Conservation (phyloP, 169 alveolate genomes). For the Plasmodium relictum region DNA sequence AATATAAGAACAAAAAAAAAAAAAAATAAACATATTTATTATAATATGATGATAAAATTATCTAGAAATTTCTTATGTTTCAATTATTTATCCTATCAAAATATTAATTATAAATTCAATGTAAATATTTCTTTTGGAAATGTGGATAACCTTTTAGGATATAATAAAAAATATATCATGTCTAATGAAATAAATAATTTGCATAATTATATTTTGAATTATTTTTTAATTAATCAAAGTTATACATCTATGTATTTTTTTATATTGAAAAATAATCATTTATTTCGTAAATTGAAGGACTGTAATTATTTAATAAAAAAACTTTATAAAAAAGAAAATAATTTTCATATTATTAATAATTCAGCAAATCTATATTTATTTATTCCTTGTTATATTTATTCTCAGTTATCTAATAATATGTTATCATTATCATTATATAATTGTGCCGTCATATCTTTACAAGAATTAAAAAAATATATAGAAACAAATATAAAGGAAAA, state of each 20-base stretch:
- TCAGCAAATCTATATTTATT: not conserved
- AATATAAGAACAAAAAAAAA: not conserved
- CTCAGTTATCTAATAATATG: slow-evolving; percentile 35
- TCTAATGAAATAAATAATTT: slow-evolving; percentile 25
- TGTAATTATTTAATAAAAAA: slow-evolving; percentile 45
- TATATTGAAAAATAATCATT: slow-evolving; percentile 11
- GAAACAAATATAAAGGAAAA: not conserved
- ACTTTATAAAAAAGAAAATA: slow-evolving; percentile 13
- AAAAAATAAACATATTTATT: slow-evolving; percentile 1
- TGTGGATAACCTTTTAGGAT: slow-evolving; percentile 4
- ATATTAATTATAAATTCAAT: slow-evolving; percentile 1
- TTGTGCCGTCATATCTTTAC: slow-evolving; percentile 11
- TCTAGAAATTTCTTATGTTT: slow-evolving; percentile 58
- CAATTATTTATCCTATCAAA: slow-evolving; percentile 31
- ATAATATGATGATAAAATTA: slow-evolving; percentile 40
- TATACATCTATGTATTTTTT: slow-evolving; percentile 49
- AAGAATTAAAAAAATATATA: slow-evolving; percentile 5
- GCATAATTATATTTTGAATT: slow-evolving; percentile 37
- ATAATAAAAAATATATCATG: slow-evolving; percentile 27
- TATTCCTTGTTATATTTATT: slow-evolving; percentile 27
- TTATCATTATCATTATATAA: slow-evolving; percentile 47
- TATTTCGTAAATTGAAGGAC: slow-evolving; percentile 17
- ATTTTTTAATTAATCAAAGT: slow-evolving; percentile 40
- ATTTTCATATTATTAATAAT: not conserved
- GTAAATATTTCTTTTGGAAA: slow-evolving; percentile 3